A percentile compares a stretch with the other conserved stretches of the same genome.
Conservation (phyloP, 2,329 filamentous ascomycete species). For the Chrysoporthe deuterocubensis region DNA sequence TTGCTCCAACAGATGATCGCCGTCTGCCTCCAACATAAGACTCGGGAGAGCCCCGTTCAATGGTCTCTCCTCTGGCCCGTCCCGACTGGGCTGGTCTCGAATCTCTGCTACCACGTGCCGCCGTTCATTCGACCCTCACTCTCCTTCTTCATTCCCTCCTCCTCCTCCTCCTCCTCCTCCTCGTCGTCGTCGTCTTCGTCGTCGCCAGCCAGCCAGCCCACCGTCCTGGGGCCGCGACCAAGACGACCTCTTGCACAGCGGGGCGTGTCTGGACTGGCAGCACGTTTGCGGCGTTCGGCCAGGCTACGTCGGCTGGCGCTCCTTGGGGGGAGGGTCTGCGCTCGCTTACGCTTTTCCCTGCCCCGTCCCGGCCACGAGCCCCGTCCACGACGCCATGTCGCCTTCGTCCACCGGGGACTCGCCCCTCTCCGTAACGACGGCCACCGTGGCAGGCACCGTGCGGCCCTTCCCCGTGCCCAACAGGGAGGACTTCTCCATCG, state of each 20-base stretch:
- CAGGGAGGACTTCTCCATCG: conserved; percentile 54
- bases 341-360: conserved; percentile 30
- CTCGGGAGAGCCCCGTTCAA: conserved; percentile 16
- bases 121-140: conserved; percentile 4
- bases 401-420: conserved; percentile 60
- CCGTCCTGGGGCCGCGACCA: neutral
- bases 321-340: conserved; percentile 3
- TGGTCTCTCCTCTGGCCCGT: conserved; percentile 13
- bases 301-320: conserved; percentile 4
- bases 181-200: too few species aligned
- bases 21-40: conserved; percentile 27
- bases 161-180: too few species aligned
- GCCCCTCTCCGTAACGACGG: conserved; percentile 47
- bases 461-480: conserved; percentile 51
- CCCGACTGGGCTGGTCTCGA: conserved; percentile 11
- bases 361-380: conserved; percentile 34
- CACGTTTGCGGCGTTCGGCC: neutral
- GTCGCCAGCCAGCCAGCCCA: neutral
- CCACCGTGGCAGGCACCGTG: conserved; percentile 40
- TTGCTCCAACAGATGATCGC: conserved; percentile 25
- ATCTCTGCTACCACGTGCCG: neutral
- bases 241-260: neutral
- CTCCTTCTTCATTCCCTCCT: conserved; percentile 1
- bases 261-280: neutral
- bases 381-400: conserved; percentile 43